Base-by-base conservation (phyloP, 2,329 filamentous ascomycete species). In the Sphaerulina vaccinii region DNA sequence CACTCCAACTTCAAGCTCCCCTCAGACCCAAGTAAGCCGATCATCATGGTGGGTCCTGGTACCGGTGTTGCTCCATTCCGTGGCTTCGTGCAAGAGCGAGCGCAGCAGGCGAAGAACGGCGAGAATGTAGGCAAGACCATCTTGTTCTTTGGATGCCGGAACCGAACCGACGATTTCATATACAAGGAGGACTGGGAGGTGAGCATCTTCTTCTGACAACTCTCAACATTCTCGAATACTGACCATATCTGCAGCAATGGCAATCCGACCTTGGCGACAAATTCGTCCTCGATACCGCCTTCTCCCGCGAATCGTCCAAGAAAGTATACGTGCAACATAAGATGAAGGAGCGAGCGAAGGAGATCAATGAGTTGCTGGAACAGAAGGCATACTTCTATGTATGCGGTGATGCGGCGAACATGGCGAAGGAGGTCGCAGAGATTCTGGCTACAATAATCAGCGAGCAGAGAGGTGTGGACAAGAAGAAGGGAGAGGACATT, bases 1-100 rank as follows among this genome's bases (percentile, higher is more conserved):
- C 92, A 96, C 75, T 97, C 93, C 59, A 99, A 97, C 78, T 99
- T 99, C 83, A 97, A 97, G 78, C 83, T 99, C 23, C 93, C 93
- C 7, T 96, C 93, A 13, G 91, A 99, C 65, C 90, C 93, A 3
- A 83, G 87, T 42, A 95, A 95, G 74, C 93, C 93, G 23, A 78
- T 99, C 63, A 95, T 99, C 71, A 91, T 96, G 85, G 84, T 97
- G 62, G 93, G 93, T 19, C 93, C 93, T 10, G 93, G 93, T 68
- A 97, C 93, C 47, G 93, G 93, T 77, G 90, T 96, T 49, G 93
- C 93, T 21, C 93, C 93, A 15, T 96, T 99, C 84, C 86, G 93
- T 61, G 93, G 81, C 5, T 99, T 99, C 69, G 80, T 99, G 8
- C 93, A 97, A 69, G 93, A 99, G 73, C 84, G 93, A 63, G 90